These are phyloP conservation scores for Maudiozyma humilis DNA, from an alignment of 1,139 yeast genomes.

Conservation along the genomic window DNA sequence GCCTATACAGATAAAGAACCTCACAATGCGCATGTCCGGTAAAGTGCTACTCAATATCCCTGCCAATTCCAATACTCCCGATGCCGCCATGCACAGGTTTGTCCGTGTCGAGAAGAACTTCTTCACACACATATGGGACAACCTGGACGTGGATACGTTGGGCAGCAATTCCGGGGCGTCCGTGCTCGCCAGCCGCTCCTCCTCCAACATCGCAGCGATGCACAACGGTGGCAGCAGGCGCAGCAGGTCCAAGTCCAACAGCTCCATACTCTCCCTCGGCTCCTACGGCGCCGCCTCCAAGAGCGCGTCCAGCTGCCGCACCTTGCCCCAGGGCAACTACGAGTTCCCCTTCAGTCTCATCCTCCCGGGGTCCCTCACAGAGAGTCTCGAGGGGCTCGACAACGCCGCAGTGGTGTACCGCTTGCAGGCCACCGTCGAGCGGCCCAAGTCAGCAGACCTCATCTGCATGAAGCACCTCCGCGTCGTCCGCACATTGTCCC, in stretches of 20 bases:
- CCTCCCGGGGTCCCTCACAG: constrained; percentile 78
- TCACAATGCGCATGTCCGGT: constrained; percentile 58
- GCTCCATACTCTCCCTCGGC: constrained; percentile 29
- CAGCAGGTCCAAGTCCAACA: constrained; percentile 26
- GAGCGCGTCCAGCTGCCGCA: constrained; percentile 20
- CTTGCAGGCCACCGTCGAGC: constrained; percentile 71
- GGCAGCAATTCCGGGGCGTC: no score
- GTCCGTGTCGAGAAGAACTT: constrained; percentile 54
- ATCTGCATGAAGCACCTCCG: constrained; percentile 66
- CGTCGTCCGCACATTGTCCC: constrained; percentile 78
- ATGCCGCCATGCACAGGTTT: constrained; percentile 44
- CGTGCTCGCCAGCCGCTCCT: constrained; percentile 21
- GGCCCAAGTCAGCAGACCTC: constrained; percentile 64
- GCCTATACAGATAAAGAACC: constrained; percentile 57
- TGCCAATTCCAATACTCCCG: constrained; percentile 35
- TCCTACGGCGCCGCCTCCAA: constrained; percentile 6
- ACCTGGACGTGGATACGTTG: constrained; percentile 20
- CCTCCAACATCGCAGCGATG: constrained; percentile 15
- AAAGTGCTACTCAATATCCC: constrained; percentile 53
- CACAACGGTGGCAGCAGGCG: constrained; percentile 15
- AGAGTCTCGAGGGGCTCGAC: constrained; percentile 84
- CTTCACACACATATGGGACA: constrained; percentile 39
- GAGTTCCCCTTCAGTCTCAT: constrained; percentile 84
- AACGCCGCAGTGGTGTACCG: constrained; percentile 76
- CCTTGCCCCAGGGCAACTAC: constrained; percentile 67